A percentile compares a stretch with the other conserved stretches of the same genome.
Conservation (phyloP, 345 rosid genomes). For the Ricinus communis region DNA sequence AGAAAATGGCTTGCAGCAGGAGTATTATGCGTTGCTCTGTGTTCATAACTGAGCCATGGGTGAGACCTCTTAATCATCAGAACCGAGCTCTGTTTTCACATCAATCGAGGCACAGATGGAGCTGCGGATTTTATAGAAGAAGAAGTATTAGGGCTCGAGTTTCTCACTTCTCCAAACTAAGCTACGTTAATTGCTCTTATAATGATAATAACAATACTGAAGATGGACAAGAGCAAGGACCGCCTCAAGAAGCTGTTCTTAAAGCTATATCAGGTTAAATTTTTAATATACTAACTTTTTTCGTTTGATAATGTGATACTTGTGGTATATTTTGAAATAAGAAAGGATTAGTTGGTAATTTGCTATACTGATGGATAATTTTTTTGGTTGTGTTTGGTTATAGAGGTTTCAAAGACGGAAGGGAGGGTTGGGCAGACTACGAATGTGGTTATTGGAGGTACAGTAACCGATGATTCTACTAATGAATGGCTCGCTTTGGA, state of each 20-base stretch:
- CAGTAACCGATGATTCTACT: constrained; percentile 83
- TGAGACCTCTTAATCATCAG: constrained; percentile 31
- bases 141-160: constrained; percentile 36
- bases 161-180: constrained; percentile 19
- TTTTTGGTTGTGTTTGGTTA: constrained; percentile 16
- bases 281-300: no score
- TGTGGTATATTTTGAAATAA: no score
- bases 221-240: constrained; percentile 62
- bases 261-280: constrained; percentile 85
- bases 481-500: constrained; percentile 91
- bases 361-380: background rate
- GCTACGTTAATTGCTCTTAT: constrained; percentile 42
- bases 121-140: constrained; percentile 27
- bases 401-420: constrained; percentile 92
- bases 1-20: constrained; percentile 65
- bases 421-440: constrained; percentile 97
- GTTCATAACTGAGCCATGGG: constrained; percentile 51
- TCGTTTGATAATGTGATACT: no score
- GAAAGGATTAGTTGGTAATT: no score
- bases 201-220: constrained; percentile 19
- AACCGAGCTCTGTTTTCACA: constrained; percentile 32
- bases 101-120: constrained; percentile 20
- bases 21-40: constrained; percentile 54
- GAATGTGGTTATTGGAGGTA: constrained; percentile 89
- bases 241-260: constrained; percentile 93